Base-by-base conservation (phyloP, 1,284 basidiomycete species). In the Meira nashicola region DNA sequence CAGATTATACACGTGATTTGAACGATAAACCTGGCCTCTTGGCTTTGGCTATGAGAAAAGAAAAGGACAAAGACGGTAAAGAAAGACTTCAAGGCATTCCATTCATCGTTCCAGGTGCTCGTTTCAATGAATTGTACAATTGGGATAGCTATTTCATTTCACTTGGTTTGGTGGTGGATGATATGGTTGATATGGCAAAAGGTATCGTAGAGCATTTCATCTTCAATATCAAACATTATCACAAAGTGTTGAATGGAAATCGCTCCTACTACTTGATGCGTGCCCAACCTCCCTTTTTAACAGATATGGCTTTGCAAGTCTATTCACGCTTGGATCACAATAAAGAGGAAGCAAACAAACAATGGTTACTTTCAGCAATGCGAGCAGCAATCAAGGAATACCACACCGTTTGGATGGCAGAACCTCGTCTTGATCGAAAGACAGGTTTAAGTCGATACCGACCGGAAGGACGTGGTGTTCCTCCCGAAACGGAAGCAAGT, bases 131-230 rank as follows among this genome's bases (percentile, higher is more conserved):
- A 84, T 91, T 94, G 63, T 58, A 70, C 77, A 77, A 78, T 47
- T 78, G 77, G 77, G 77, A 78, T 66, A 62, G 60, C 19, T 95
- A 94, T 82, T 95, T 95, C 79, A 92, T 94, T 74, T 84, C 89
- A 12, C 86, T 98, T 25, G 94, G 94, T 38, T 85, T 98, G 6
- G 85, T 98, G 19, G 90, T 96, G 23, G 94, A 98, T 78, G 92
- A 91, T 28, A 87, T 92, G 73, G 85, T 95, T 43, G 86, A 88
- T 65, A 89, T 97, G 84, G 94, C 94, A 8, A 91, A 92, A 80
- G 90, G 90, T 69, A 93, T 95, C 84, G 92, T 97, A 50, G 94
- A 97, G 64, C 94, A 98, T 79, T 98, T 96, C 81, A 89, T 96
- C 75, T 98, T 98, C 78, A 91, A 98, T 83, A 96, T 98, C 83